Base-by-base conservation (phyloP, 225 moss, liverwort and hornwort species). In the Antitrichia curtipendula region DNA sequence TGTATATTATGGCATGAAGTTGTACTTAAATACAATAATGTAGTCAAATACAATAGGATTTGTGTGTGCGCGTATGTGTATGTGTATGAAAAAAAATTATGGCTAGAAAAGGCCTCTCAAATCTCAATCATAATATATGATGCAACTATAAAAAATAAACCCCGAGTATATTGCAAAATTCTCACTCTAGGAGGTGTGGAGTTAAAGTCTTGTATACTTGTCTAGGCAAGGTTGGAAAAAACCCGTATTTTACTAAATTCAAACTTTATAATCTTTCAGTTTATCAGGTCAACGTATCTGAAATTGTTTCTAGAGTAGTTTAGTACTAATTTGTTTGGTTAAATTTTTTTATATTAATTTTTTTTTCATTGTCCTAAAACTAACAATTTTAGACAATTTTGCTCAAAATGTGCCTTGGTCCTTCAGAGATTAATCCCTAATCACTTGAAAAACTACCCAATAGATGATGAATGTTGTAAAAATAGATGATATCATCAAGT, bases 281-380 rank as follows among this genome's bases (percentile, higher is more conserved):
- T 12, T n/a, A 0, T 21, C 0, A 4, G 12, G 12, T 21, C 6
- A n/a, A n/a, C n/a, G 12, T n/a, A 10, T n/a, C 0, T n/a, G 2
- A 29, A 66, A 2, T 18, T 20, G 20, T 64, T 36, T 20, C 18
- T 3, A 34, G 0, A 6, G 6, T 36, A 65, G 20, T 65, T 2
- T 65, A 11, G 2, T 65, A 20, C 5, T 18, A 64, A 19, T 5
- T 19, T 34, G 0, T 2, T 20, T 20, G 11, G 0, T 65, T 65
- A 36, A 65, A 6, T 65, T 10, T 65, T n/a, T n/a, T n/a, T n/a
- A n/a, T n/a, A n/a, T n/a, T n/a, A n/a, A n/a, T n/a, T n/a, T n/a
- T n/a, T n/a, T n/a, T n/a, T n/a, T n/a, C n/a, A n/a, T n/a, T n/a
- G n/a, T n/a, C n/a, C n/a, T n/a, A n/a, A n/a, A n/a, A n/a, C n/a